Base-by-base conservation (phyloP, 208 protist genomes). In the Acanthamoeba royreba region DNA sequence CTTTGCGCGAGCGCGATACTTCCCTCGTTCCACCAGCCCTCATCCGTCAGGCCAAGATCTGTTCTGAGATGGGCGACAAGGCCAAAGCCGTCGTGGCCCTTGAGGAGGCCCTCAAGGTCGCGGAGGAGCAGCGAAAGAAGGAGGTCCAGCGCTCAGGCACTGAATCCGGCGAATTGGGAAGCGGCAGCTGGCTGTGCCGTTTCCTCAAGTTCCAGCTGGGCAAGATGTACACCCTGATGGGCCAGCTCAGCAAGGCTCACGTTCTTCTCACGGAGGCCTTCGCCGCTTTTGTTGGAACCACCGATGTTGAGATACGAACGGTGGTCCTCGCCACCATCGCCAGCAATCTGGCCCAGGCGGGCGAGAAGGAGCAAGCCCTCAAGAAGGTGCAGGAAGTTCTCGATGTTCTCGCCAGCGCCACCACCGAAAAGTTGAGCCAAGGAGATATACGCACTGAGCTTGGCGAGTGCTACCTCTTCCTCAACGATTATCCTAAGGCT, bases 191-290 rank as follows among this genome's bases (percentile, higher is more conserved):
- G 69, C 69, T 81, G 19, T 81, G 69, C 69, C 69, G 69, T 22
- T 81, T 81, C 69, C 69, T 81, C 69, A 81, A 81, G 69, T 81
- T 81, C 69, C 69, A 81, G 69, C 69, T 81, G 69, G 69, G 69
- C 69, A 81, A 81, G 69, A 81, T 81, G 38, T 81, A 81, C 69
- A 81, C 69, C 38, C 69, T 81, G 40, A 81, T 81, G 69, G 69
- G 69, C 38, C 69, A 47, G 38, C 69, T 81, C 38, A 81, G 38
- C 69, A 43, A 47, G 38, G 69, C 38, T 17, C 22, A 81, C 38
- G 40, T 42, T 2, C 28, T 81, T 42, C 69, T 81, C 38, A 81
- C 31, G 15, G 69, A 81, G 17, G 31, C 69, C 38, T 81, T 81
- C 38, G 33, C 11, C 69, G 17, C 69, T 8, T 81, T 81, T 22